These are phyloP conservation scores for Diaporthe sp. DNA, from an alignment of 2,329 filamentous ascomycete genomes.

Conservation along the genomic window DNA sequence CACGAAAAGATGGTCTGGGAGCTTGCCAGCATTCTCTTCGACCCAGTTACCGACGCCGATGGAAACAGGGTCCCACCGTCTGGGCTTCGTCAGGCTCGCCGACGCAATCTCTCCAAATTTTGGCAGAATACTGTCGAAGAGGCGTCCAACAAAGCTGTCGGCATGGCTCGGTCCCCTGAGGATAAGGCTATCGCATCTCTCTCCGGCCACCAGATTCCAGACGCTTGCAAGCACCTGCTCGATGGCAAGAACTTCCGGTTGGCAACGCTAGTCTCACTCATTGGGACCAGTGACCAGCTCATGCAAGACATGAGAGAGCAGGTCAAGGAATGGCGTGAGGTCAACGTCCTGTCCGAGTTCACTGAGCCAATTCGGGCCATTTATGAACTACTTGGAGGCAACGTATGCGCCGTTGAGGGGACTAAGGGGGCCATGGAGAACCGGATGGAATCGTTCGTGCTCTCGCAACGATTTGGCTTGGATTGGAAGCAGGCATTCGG, in stretches of 20 bases:
- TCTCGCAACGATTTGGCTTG: conserved; percentile 85
- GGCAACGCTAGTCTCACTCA: conserved; percentile 85
- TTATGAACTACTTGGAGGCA: conserved; percentile 90
- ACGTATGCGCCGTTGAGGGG: conserved; percentile 86
- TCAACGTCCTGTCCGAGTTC: conserved; percentile 89
- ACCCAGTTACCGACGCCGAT: conserved; percentile 60
- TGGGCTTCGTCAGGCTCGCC: conserved; percentile 54
- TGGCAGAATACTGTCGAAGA: conserved; percentile 76
- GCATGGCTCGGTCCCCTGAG: conserved; percentile 74
- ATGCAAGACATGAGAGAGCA: conserved; percentile 84
- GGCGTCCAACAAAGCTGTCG: conserved; percentile 65
- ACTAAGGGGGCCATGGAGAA: conserved; percentile 83
- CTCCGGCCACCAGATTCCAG: conserved; percentile 81
- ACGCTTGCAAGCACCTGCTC: conserved; percentile 85
- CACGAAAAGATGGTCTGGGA: conserved; percentile 87
- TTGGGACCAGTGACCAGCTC: conserved; percentile 78
- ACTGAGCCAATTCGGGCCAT: conserved; percentile 85
- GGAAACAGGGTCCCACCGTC: conserved; percentile 47
- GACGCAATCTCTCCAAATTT: conserved; percentile 76
- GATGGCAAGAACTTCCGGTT: conserved; percentile 84
- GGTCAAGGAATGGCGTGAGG: conserved; percentile 84
- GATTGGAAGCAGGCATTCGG: conserved; percentile 97
- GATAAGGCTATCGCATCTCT: conserved; percentile 88
- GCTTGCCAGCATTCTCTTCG: conserved; percentile 88
- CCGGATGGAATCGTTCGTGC: conserved; percentile 81